Evolutionary conservation across 306 rosid species (phyloP).

Genomic region (Cyamopsis tetragonoloba): DNA sequence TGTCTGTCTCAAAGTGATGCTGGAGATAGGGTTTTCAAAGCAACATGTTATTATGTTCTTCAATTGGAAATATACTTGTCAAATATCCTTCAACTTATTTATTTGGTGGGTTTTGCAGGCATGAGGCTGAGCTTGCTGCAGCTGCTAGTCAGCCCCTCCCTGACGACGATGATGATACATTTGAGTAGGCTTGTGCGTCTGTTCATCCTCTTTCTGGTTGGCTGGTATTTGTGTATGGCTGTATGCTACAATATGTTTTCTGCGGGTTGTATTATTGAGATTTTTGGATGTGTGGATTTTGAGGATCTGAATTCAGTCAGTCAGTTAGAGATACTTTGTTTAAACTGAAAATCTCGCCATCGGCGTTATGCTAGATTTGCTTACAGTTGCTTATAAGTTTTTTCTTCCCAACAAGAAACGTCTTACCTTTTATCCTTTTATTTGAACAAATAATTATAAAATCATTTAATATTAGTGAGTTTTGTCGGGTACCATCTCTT

Average conservation of each 20-base stretch:
- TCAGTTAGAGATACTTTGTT: neutral
- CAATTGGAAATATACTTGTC: neutral
- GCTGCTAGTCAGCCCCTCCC: constrained; percentile 83
- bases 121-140: constrained; percentile 58
- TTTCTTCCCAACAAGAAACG: too few species aligned
- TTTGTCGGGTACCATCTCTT: too few species aligned
- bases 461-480: too few species aligned
- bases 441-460: too few species aligned
- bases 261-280: constrained; percentile 20
- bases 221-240: constrained; percentile 28
- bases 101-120: constrained; percentile 38
- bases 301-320: neutral
- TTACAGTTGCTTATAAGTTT: too few species aligned
- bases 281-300: constrained; percentile 11
- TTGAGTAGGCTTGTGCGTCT: constrained; percentile 38
- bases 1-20: neutral
- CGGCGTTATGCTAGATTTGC: too few species aligned
- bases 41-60: neutral
- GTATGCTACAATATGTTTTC: constrained; percentile 25
- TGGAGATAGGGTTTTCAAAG: too few species aligned
- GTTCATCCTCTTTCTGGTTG: neutral
- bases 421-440: too few species aligned
- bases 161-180: constrained; percentile 69
- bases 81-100: neutral
- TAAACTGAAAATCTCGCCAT: neutral